phyloP scores from a whole-genome alignment of 345 rosid genomes.

The Triadica sebifera region DNA sequence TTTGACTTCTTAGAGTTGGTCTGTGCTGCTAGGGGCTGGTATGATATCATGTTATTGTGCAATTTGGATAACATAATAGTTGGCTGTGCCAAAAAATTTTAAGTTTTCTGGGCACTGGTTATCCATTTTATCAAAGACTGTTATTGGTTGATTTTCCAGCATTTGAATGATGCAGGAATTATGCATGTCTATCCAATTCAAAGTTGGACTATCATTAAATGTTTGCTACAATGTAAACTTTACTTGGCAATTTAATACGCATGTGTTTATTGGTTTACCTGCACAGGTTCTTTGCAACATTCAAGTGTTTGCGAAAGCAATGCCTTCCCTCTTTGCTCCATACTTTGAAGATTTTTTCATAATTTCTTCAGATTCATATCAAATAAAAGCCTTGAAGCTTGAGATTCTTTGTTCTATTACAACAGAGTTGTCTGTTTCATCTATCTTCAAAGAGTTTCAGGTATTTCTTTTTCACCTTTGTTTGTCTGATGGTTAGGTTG shows the following conservation, averaged over 20 bases:
- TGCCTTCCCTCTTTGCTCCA: constrained; percentile 77
- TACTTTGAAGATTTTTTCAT: constrained; percentile 75
- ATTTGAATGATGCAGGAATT: background rate
- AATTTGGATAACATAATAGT: background rate
- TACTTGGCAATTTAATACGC: background rate
- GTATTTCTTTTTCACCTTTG: constrained; percentile 32
- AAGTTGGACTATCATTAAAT: background rate
- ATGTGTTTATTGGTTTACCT: background rate
- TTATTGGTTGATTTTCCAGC: background rate
- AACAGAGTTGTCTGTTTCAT: constrained; percentile 62
- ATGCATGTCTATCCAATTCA: background rate
- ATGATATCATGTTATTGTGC: background rate
- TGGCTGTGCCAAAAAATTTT: background rate
- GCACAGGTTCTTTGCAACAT: constrained; percentile 86
- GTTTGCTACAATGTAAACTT: background rate
- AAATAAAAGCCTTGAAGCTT: constrained; percentile 83
- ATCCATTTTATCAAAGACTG: background rate
- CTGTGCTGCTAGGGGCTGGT: background rate
- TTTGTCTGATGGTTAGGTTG: background rate
- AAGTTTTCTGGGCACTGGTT: background rate
- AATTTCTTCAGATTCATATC: constrained; percentile 70
- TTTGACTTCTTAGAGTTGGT: background rate
- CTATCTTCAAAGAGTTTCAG: constrained; percentile 84
- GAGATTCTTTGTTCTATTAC: constrained; percentile 81
- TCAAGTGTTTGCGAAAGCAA: constrained; percentile 77